Percentiles rank a stretch among this genome's conserved stretches.
These are phyloP conservation scores for Gelatoporia subvermispora DNA, from an alignment of 768 basidiomycete species.

Conservation along the genomic window DNA sequence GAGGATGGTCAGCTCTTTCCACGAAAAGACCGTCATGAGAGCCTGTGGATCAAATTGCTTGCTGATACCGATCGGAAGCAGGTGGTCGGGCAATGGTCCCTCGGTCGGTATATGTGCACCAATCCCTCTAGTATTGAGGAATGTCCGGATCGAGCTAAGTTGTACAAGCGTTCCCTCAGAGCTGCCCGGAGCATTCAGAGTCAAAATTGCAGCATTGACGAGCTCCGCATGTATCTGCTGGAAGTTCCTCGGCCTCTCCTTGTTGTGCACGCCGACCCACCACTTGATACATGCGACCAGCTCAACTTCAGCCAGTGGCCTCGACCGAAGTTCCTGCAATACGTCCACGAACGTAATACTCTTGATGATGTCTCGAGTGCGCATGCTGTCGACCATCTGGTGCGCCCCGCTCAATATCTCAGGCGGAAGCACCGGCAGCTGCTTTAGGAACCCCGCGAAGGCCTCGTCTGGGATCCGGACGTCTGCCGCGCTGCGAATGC, in stretches of 20 bases:
- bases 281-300: constrained; percentile 82
- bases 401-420: constrained; percentile 51
- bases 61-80: constrained; percentile 64
- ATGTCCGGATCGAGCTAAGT: constrained; percentile 64
- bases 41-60: constrained; percentile 49
- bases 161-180: constrained; percentile 55
- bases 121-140: constrained; percentile 59
- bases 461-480: constrained; percentile 72
- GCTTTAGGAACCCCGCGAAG: constrained; percentile 71
- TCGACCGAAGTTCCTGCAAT: constrained; percentile 62
- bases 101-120: constrained; percentile 59
- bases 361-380: constrained; percentile 59
- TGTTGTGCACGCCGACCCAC: constrained; percentile 59
- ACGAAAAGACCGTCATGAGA: constrained; percentile 57
- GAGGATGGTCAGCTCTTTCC: constrained; percentile 69
- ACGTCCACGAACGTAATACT: constrained; percentile 81
- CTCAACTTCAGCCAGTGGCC: constrained; percentile 69
- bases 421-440: constrained; percentile 69
- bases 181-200: constrained; percentile 29
- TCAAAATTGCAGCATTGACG: constrained; percentile 65
- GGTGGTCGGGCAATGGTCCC: constrained; percentile 69
- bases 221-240: constrained; percentile 52
- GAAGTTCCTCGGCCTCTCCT: constrained; percentile 31
- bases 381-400: constrained; percentile 57
- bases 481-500: constrained; percentile 58